Percentiles rank a stretch among this genome's conserved stretches.
phyloP scores from a whole-genome alignment of 352 stramenopile genomes.

The Aphanomyces stellatus region DNA sequence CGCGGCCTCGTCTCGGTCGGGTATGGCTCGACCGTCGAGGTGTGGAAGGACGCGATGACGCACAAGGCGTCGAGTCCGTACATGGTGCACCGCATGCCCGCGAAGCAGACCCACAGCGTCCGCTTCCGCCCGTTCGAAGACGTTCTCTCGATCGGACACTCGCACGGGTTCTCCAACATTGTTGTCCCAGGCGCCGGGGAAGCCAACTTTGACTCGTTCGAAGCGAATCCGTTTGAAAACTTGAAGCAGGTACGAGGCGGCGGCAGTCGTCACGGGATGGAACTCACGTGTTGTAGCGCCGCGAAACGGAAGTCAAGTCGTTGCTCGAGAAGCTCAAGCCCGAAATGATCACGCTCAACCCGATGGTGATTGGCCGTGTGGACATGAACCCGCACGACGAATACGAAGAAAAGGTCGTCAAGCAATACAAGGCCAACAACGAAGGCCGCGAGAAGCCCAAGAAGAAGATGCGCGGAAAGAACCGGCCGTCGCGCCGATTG shows the following conservation, averaged over 20 bases:
- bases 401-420: slow-evolving; percentile 70
- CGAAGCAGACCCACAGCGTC: slow-evolving; percentile 77
- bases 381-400: slow-evolving; percentile 85
- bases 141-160: slow-evolving; percentile 93
- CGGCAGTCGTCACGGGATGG: neutral
- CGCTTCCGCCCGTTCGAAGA: slow-evolving; percentile 98
- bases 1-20: slow-evolving; percentile 91
- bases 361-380: slow-evolving; percentile 88
- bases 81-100: slow-evolving; percentile 85
- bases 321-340: slow-evolving; percentile 97
- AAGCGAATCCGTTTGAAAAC: slow-evolving; percentile 97
- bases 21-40: slow-evolving; percentile 85
- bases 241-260: slow-evolving; percentile 89
- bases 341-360: slow-evolving; percentile 98
- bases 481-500: slow-evolving; percentile 94
- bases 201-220: slow-evolving; percentile 97
- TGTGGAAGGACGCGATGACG: slow-evolving; percentile 88
- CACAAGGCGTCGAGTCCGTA: slow-evolving; percentile 74
- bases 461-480: slow-evolving; percentile 95
- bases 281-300: slow-evolving; percentile 30
- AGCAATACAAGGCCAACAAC: slow-evolving; percentile 63
- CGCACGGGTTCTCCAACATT: slow-evolving; percentile 66
- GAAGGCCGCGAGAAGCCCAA: slow-evolving; percentile 54
- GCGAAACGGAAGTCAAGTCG: slow-evolving; percentile 93
- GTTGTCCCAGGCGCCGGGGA: slow-evolving; percentile 96